Percentiles rank a stretch among this genome's conserved stretches.
Conservation (phyloP, 2,329 filamentous ascomycete genomes). For the Zymoseptoria ardabiliae region DNA sequence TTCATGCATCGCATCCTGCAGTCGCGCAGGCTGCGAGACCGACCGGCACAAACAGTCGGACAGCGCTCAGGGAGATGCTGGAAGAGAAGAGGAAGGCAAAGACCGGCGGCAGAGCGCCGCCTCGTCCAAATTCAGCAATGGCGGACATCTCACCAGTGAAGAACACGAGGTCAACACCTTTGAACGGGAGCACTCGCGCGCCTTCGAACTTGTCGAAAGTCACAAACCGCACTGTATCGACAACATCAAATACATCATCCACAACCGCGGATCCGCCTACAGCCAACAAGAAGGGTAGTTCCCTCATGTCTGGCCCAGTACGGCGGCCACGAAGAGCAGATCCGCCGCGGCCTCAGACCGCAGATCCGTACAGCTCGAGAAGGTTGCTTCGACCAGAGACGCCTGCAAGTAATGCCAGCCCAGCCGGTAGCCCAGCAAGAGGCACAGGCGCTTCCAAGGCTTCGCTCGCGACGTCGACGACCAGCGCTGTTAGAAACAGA, state of each 20-base stretch:
- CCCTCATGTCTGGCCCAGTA: conserved; percentile 53
- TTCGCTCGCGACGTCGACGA: conserved; percentile 19
- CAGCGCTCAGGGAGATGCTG: conserved; percentile 73
- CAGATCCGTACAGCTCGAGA: conserved; percentile 45
- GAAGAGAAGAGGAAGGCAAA: conserved; percentile 62
- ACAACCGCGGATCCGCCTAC: conserved; percentile 16
- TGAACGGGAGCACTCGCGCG: conserved; percentile 18
- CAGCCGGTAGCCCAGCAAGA: conserved; percentile 38
- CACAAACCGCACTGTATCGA: conserved; percentile 25
- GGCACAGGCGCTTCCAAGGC: conserved; percentile 25
- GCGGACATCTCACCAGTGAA: conserved; percentile 45
- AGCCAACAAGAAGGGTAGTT: conserved; percentile 32
- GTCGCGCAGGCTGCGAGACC: conserved; percentile 21
- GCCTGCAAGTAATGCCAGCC: conserved; percentile 37
- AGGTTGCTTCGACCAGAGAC: conserved; percentile 35
- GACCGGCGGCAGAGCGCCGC: conserved; percentile 39
- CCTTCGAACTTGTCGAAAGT: conserved; percentile 26
- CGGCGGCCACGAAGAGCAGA: conserved; percentile 45
- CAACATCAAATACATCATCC: conserved; percentile 19
- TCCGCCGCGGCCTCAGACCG: conserved; percentile 44
- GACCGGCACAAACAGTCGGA: conserved; percentile 41
- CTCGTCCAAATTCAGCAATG: conserved; percentile 52
- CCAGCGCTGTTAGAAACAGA: conserved; percentile 22
- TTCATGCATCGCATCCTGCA: conserved; percentile 42
- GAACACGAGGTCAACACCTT: conserved; percentile 25